Conservation (phyloP, 2,329 filamentous ascomycete genomes). For the Xylogone sp. region DNA sequence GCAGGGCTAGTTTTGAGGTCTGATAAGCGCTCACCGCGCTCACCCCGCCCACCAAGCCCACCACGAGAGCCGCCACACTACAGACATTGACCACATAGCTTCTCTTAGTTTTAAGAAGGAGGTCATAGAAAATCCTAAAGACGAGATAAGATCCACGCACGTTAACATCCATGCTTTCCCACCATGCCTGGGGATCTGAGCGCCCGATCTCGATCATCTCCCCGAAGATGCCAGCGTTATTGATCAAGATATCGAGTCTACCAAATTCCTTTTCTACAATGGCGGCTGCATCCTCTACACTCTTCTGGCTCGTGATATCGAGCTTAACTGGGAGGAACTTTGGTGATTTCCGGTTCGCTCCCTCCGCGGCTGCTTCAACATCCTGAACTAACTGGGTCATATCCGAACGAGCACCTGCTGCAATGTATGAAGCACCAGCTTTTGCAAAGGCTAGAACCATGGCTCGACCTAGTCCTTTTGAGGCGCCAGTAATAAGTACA, state of each 20-base stretch:
- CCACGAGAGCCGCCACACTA: constrained; percentile 38
- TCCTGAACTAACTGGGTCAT: constrained; percentile 27
- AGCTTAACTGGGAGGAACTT: constrained; percentile 38
- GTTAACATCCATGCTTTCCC: constrained; percentile 43
- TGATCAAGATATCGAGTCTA: constrained; percentile 37
- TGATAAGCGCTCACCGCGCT: constrained; percentile 42
- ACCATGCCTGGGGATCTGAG: constrained; percentile 31
- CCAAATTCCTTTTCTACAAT: constrained; percentile 26
- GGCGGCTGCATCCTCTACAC: constrained; percentile 28
- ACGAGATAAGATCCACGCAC: constrained; percentile 43
- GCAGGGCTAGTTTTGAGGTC: constrained; percentile 44
- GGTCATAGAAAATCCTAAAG: constrained; percentile 37
- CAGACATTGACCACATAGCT: constrained; percentile 45
- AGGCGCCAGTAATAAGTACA: constrained; percentile 52
- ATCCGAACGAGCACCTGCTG: constrained; percentile 48
- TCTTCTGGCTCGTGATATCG: constrained; percentile 32
- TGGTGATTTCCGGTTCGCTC: constrained; percentile 29
- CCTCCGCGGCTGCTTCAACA: constrained; percentile 31
- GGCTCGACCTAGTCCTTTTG: constrained; percentile 49
- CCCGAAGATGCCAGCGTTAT: constrained; percentile 39
- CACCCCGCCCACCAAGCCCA: no score
- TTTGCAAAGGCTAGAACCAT: constrained; percentile 51
- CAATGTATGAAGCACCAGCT: constrained; percentile 48
- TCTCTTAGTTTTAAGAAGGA: constrained; percentile 20
- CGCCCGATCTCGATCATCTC: constrained; percentile 7